Evolutionary conservation across 2,329 filamentous ascomycete genomes (phyloP), one percentile per base, ranked within the genome.

Genomic region (Dactylellina sp.): DNA sequence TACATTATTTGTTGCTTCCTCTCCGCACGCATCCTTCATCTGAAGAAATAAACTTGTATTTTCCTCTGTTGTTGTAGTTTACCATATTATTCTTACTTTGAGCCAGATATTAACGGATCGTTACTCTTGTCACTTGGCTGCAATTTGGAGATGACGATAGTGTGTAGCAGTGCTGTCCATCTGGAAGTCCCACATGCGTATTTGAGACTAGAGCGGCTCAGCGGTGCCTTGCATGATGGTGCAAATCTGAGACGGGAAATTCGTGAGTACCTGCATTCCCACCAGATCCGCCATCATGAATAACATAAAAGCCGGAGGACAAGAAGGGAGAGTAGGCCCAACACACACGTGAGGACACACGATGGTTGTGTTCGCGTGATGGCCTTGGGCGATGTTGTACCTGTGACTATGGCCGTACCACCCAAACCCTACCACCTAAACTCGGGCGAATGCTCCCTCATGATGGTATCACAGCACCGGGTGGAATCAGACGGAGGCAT

Each of bases 401-500:
- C 32, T 68, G 63, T 68, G 63, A 68, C 63, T 60, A n/a, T n/a
- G 37, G 4, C 37, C 37, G 37, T 40, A 56, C 61, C 46, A 53
- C 59, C 47, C 47, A 52, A 42, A n/a, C n/a, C n/a, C n/a, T n/a
- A n/a, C n/a, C n/a, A n/a, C n/a, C n/a, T n/a, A n/a, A n/a, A n/a
- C n/a, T n/a, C n/a, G n/a, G n/a, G n/a, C 42, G 22, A 46, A 20
- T 52, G 46, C 42, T 53, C 52, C 59, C 53, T 39, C 68, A 72
- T 72, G 68, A 72, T 72, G 60, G 59, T 55, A 72, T 72, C 68
- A 72, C 68, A 59, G 50, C 52, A 32, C 42, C 39, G 14, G 42
- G 9, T 9, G 47, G 25, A 24, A 61, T 61, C 37, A 47, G 63
- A 18, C 44, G 25, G 37, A 25, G 60, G 25, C 37, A 24, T 40